Conservation (phyloP, 2,329 filamentous ascomycete species). For the Drechslerella coelobrocha region DNA sequence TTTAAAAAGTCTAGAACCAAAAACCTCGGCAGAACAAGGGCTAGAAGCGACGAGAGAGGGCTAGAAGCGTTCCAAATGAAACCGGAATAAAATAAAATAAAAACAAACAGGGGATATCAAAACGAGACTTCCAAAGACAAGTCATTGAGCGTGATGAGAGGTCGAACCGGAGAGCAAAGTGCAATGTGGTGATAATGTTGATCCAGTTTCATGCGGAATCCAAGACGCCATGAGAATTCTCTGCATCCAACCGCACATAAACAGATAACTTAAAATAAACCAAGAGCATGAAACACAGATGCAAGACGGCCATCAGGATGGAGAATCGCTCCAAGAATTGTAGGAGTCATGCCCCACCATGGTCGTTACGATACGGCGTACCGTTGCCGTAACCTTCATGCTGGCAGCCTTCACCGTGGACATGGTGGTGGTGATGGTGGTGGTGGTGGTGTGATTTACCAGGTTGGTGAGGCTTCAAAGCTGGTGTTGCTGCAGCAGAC, state of each 20-base stretch:
- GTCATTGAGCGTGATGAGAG: too few species aligned
- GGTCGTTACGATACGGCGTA: constrained; percentile 30
- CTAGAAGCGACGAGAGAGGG: background rate
- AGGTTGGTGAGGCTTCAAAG: constrained; percentile 52
- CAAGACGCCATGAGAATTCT: constrained; percentile 25
- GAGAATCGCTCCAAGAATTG: constrained; percentile 25
- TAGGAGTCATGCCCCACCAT: constrained; percentile 38
- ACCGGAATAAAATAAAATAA: background rate
- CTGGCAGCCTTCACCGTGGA: constrained; percentile 44
- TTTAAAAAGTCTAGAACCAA: background rate
- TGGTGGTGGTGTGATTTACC: constrained; percentile 53
- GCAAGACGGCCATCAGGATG: constrained; percentile 26
- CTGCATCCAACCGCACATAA: constrained; percentile 26
- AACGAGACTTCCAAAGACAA: too few species aligned
- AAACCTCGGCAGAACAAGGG: background rate
- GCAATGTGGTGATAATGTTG: background rate
- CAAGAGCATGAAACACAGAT: constrained; percentile 30
- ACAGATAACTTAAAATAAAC: constrained; percentile 37
- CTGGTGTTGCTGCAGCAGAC: constrained; percentile 51
- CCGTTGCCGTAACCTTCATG: constrained; percentile 38
- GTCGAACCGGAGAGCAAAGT: background rate
- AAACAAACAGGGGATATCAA: background rate
- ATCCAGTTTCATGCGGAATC: constrained; percentile 19
- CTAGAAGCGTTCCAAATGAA: background rate
- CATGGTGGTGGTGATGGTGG: constrained; percentile 49